Evolutionary conservation across 176 grass and related monocot genomes (phyloP).

Genomic region (Dactylis glomerata): DNA sequence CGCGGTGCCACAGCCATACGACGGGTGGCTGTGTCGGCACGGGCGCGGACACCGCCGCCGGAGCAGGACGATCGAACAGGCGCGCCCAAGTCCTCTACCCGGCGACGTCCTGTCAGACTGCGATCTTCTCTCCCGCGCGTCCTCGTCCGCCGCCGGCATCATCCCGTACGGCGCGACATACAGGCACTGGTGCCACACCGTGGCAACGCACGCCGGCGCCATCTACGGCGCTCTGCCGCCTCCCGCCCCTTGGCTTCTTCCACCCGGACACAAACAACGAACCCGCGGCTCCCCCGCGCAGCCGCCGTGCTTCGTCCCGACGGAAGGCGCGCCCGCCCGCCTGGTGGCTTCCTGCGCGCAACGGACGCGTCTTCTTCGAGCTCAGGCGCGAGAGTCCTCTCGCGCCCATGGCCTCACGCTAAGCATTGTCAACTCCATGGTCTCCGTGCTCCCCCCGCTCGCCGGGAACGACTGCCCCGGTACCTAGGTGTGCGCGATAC

Average conservation of each 20-base stretch:
- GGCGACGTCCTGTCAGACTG: not conserved
- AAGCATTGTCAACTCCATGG: not conserved
- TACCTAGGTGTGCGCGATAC: constrained; percentile 1
- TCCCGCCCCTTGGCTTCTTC: not conserved
- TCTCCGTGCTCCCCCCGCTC: not conserved
- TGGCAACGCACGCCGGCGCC: not conserved
- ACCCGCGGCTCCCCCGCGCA: not conserved
- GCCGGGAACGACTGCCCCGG: not conserved
- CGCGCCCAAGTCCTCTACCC: not conserved
- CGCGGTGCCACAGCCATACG: not conserved
- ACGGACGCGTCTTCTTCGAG: not conserved
- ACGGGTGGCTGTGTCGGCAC: not conserved
- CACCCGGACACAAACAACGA: not conserved
- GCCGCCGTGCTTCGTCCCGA: not conserved
- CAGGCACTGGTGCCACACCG: not conserved
- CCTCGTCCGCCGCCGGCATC: not conserved
- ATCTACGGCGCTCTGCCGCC: not conserved
- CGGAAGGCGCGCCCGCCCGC: not conserved
- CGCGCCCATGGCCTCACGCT: not conserved
- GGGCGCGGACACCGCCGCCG: not conserved
- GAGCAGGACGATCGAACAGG: not conserved
- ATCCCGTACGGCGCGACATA: not conserved
- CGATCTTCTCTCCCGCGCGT: not conserved
- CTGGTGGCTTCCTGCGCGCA: not conserved
- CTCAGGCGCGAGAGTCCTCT: not conserved